Base-by-base conservation (phyloP, 371 early-diverging fungal species). In the Apophysomyces trapeziformis region DNA sequence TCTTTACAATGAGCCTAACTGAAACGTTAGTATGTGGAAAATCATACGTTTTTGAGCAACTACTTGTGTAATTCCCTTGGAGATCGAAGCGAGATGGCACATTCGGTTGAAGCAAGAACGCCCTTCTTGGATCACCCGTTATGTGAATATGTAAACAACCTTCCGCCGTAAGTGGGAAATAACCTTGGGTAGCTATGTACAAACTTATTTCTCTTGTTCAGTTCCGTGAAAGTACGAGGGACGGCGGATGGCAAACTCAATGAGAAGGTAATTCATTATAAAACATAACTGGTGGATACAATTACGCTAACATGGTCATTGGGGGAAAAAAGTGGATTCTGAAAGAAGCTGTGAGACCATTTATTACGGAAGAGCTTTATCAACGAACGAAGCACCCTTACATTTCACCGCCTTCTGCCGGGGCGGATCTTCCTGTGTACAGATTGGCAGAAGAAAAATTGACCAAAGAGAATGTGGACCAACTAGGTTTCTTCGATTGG, bases 41-140 rank as follows among this genome's bases (percentile, higher is more conserved):
- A 61, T 43, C 68, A 54, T 45, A 71, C 72, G 1, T 62, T 71
- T 47, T 60, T 71, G 4, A 58, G 62, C 36, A 71, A 71, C 32
- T 61, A 50, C 16, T 62, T 71, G 14, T 71, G 68, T 32, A 71
- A 71, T 32, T 26, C 38, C 32, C 68, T 71, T 37, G 72, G 72
- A 59, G 72, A 71, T 41, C 72, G 72, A 38, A 62, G 65, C 58
- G 72, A 71, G 56, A 71, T 71, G 72, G 72, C 72, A 7, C 72
- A 71, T n/a, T 71, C 68, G 9, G 58, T 68, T 26, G 72, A 71
- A 62, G 72, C 72, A 13, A 64, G 72, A 47, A 71, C 72, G 7
- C 72, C 72, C 12, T 71, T 71, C 45, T 38, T 71, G 65, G 72
- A 71, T 32, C 68, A 71, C 44, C 37, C 26, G 13, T 38, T 71